Evolutionary conservation across 2,329 filamentous ascomycete genomes (phyloP), one percentile per base, ranked within the genome.

Genomic region (Aspergillus jensenii): DNA sequence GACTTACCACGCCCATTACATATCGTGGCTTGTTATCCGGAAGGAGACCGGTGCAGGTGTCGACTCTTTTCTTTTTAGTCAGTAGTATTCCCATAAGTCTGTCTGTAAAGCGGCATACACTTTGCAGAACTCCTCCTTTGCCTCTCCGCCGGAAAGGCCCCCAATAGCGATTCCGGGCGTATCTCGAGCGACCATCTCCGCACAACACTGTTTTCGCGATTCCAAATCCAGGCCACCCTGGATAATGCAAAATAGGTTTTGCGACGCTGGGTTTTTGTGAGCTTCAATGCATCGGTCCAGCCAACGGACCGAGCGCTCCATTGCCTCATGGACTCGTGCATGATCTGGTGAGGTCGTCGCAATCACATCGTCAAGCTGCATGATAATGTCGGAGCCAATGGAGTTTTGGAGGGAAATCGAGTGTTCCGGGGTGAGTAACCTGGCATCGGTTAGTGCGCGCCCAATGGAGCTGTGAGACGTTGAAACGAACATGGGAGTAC

Each of bases 161-260:
- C 96, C 95, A 67, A 99, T 98, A 23, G 95, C 95, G 68, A 99
- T 96, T 14, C 95, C 95, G 0, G 95, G 95, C 0, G 96, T 99
- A 76, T 96, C 87, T 64, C 96, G 84, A 35, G 86, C 88, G 2
- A 96, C 83, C 96, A 99, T 99, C 70, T 90, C 88, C 50, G 79
- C 78, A 64, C 90, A 93, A 77, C 96, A 99, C 72, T 93, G 84
- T 61, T 83, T 84, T 21, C 95, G 86, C 82, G 99, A 86, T 1
- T 92, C 90, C 4, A 96, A 78, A 74, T 99, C 93, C 8, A 99
- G 80, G 0, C 95, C 95, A 60, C 95, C 95, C 76, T 99, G 95
- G 65, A 99, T 97, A 70, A 99, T 99, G 76, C 96, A 99, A 76
- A 99, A 99, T 6, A 99, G 83, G 68, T 97, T 99, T 74, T 99